phyloP scores from a whole-genome alignment of 192 early-diverging fungal species.

The Backusella westeae region DNA sequence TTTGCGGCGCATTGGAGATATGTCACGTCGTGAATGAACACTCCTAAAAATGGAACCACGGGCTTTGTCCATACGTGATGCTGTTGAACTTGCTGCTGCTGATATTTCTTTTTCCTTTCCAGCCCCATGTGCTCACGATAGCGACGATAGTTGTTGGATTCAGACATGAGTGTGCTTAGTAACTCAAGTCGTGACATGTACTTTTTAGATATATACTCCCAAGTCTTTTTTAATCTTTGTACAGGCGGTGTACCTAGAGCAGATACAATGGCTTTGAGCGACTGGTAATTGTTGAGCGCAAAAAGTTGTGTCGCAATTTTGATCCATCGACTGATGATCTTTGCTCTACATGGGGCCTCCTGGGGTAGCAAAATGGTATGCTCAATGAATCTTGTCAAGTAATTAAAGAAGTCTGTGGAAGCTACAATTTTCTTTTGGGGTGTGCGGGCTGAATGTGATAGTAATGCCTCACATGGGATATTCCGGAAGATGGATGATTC shows the following conservation, averaged over 20 bases:
- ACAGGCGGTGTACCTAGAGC: constrained; percentile 71
- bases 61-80: constrained; percentile 39
- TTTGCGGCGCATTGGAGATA: constrained; percentile 67
- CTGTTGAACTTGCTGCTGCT: background rate
- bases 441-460: constrained; percentile 58
- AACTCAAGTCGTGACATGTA: constrained; percentile 54
- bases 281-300: constrained; percentile 67
- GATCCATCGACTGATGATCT: constrained; percentile 64
- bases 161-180: constrained; percentile 58
- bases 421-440: constrained; percentile 60
- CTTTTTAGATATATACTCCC: constrained; percentile 70
- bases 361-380: constrained; percentile 62
- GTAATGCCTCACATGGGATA: constrained; percentile 57
- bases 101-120: constrained; percentile 16
- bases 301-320: constrained; percentile 60
- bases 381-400: constrained; percentile 69
- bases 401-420: constrained; percentile 79
- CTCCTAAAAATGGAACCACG: constrained; percentile 70
- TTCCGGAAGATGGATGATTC: constrained; percentile 67
- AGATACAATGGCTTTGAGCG: constrained; percentile 64
- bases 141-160: constrained; percentile 64
- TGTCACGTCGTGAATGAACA: constrained; percentile 74
- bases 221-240: constrained; percentile 66
- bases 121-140: constrained; percentile 61
- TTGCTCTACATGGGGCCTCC: constrained; percentile 54